A percentile compares a stretch with the other conserved stretches of the same genome.
Conservation (phyloP, 2,329 filamentous ascomycete genomes). For the Colletotrichum spaethianum region DNA sequence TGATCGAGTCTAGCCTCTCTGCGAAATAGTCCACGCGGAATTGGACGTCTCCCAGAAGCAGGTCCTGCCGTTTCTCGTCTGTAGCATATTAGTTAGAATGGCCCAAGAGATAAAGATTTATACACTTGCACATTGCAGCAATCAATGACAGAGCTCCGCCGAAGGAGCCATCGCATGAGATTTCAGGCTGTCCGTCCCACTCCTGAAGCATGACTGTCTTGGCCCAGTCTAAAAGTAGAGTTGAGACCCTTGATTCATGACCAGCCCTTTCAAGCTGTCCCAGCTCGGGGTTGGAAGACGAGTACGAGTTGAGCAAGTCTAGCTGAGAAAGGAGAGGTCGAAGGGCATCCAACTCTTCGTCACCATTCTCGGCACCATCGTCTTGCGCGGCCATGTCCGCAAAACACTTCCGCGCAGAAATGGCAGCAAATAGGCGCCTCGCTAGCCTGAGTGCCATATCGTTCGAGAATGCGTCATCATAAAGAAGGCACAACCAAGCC, state of each 20-base stretch:
- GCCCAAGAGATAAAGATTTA: not conserved
- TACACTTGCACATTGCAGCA: conserved; percentile 77
- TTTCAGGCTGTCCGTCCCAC: conserved; percentile 83
- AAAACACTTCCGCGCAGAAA: conserved; percentile 67
- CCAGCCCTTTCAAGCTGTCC: conserved; percentile 64
- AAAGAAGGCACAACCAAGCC: conserved; percentile 67
- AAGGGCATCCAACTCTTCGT: conserved; percentile 59
- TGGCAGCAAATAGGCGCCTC: conserved; percentile 70
- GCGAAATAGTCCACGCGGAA: conserved; percentile 84
- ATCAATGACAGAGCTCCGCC: conserved; percentile 85
- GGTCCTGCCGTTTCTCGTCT: conserved; percentile 74
- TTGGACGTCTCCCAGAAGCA: conserved; percentile 77
- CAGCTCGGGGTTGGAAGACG: conserved; percentile 63
- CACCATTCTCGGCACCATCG: conserved; percentile 49
- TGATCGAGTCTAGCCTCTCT: conserved; percentile 80
- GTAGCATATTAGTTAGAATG: conserved; percentile 31
- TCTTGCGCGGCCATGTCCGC: conserved; percentile 59
- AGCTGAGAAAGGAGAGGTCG: conserved; percentile 66
- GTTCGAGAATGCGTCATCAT: conserved; percentile 75
- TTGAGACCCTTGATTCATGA: conserved; percentile 71
- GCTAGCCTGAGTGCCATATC: conserved; percentile 73
- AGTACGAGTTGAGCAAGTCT: conserved; percentile 64
- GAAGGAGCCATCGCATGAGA: conserved; percentile 79
- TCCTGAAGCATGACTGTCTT: conserved; percentile 81
- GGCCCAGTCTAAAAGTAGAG: conserved; percentile 78